A percentile compares a stretch with the other conserved stretches of the same genome.
phyloP scores from a whole-genome alignment of 2,329 filamentous ascomycete genomes.

The Colletotrichum musicola region DNA sequence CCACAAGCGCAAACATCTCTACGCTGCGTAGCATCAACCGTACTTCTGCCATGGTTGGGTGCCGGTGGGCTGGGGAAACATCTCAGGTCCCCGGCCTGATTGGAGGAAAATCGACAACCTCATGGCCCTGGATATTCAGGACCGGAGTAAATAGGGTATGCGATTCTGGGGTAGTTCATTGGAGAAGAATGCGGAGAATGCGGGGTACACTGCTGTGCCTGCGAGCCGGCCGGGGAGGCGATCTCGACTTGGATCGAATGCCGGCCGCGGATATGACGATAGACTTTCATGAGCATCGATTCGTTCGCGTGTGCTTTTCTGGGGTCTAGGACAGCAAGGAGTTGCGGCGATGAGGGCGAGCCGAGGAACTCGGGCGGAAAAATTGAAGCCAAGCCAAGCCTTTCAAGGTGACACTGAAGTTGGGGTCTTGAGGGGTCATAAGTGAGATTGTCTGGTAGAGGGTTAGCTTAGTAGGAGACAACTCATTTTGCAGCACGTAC shows the following conservation, averaged over 20 bases:
- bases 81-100: constrained; percentile 13
- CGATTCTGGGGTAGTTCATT: constrained; percentile 25
- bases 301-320: constrained; percentile 10
- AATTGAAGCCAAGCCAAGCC: constrained; percentile 7
- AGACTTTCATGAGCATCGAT: neutral
- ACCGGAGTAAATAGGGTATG: constrained; percentile 8
- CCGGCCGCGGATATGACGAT: constrained; percentile 12
- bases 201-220: constrained; percentile 22
- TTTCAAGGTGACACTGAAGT: constrained; percentile 13
- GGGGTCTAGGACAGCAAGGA: neutral
- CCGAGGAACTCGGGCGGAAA: constrained; percentile 8
- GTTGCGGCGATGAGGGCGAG: neutral
- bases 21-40: neutral
- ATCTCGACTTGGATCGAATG: constrained; percentile 21
- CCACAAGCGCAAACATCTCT: neutral
- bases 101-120: constrained; percentile 36
- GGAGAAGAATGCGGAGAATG: constrained; percentile 38
- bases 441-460: too few relatives aligned
- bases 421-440: neutral
- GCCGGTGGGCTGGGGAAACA: neutral
- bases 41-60: neutral
- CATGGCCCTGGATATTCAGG: constrained; percentile 8
- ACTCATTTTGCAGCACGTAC: neutral
- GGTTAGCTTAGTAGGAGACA: too few relatives aligned
- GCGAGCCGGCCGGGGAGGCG: neutral